Evolutionary conservation across 805 yeast genomes (phyloP), one percentile per base, ranked within the genome.

Genomic region (Sugiyamaella smithiae): DNA sequence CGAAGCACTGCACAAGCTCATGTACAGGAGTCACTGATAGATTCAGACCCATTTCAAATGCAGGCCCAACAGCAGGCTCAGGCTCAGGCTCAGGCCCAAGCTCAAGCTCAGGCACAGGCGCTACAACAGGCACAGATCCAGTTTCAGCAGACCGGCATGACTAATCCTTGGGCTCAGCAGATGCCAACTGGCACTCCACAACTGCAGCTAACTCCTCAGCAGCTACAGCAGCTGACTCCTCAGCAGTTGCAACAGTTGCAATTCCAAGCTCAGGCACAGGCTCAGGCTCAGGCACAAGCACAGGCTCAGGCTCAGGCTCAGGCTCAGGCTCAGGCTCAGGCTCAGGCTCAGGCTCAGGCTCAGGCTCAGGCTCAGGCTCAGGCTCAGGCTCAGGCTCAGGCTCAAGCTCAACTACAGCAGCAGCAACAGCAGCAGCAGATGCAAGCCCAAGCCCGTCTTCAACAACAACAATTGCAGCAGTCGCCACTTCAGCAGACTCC

Each of bases 381-480:
- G 43, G 28, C 20, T 32, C 41, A 14, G 20, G 25, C 36, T 2
- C 24, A 26, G 14, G 33, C 19, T 5, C 31, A 24, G 2, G 19
- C 31, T n/a, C 48, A 20, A 22, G 25, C 8, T 25, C 51, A 19
- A 48, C 45, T 19, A 36, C 49, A 17, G 41, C 54, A 26, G 28
- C 37, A 33, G 14, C 40, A 16, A 23, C 45, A 43, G 29, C 53
- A 53, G 26, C 45, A 45, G 9, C 48, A 42, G 43, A 48, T 41
- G 32, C 56, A 40, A 26, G 32, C n/a, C 11, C 64, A 52, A 31
- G 56, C 32, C 19, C 59, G 53, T 40, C 52, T 48, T 4, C 58
- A 45, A 41, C 63, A 52, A 33, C 65, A 60, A 48, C 60, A 49
- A 40, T 57, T 47, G 22, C 50, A 37, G 20, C 63, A 57, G 32